A percentile compares a stretch with the other conserved stretches of the same genome.
phyloP scores from a whole-genome alignment of 306 rosid species.

The Corylus avellana region DNA sequence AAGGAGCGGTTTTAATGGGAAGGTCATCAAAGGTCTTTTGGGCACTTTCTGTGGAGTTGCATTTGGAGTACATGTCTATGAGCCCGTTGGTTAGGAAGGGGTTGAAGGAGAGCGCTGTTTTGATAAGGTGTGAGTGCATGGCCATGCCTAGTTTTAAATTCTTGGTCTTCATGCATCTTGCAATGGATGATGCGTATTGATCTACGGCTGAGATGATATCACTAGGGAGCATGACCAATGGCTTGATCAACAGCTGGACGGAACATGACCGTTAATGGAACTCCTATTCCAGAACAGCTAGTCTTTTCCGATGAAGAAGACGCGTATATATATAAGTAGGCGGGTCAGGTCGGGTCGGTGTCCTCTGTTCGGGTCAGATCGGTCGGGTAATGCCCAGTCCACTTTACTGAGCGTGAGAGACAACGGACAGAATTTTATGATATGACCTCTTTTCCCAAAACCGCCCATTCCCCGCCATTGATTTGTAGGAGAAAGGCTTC shows the following conservation, averaged over 20 bases:
- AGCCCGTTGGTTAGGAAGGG: constrained; percentile 49
- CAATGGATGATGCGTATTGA: constrained; percentile 34
- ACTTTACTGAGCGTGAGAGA: too few species aligned
- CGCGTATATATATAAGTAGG: too few species aligned
- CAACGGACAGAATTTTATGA: too few species aligned
- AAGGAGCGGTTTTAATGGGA: constrained; percentile 45
- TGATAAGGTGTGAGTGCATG: constrained; percentile 52
- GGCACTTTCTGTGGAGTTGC: constrained; percentile 38
- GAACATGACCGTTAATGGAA: constrained; percentile 4
- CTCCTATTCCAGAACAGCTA: not conserved
- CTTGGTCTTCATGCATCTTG: constrained; percentile 39
- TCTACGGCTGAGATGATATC: constrained; percentile 23
- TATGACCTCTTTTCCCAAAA: too few species aligned
- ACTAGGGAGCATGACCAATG: constrained; percentile 25
- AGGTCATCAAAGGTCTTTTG: constrained; percentile 49
- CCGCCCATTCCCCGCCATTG: too few species aligned
- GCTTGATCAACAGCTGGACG: not conserved
- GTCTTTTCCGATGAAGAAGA: not conserved
- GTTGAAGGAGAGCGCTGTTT: constrained; percentile 47
- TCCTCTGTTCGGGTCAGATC: too few species aligned
- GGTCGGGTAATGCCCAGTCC: too few species aligned
- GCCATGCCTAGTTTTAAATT: constrained; percentile 44
- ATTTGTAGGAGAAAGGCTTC: too few species aligned
- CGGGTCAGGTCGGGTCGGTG: too few species aligned
- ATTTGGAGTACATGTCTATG: constrained; percentile 56